These are phyloP conservation scores for Rhizopogon roseolus DNA, from an alignment of 768 basidiomycete genomes.

Conservation along the genomic window DNA sequence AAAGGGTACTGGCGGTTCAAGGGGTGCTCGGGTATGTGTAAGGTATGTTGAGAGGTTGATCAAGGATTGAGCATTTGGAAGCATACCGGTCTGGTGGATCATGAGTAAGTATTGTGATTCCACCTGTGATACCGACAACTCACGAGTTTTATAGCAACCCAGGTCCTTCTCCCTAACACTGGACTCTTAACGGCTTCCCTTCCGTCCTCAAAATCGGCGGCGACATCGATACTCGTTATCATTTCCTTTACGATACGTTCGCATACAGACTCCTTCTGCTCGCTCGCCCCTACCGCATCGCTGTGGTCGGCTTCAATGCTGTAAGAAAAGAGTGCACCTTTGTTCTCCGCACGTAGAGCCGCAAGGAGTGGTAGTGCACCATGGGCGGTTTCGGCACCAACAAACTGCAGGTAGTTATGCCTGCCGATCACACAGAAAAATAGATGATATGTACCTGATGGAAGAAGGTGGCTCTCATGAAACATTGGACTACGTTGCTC, in stretches of 20 bases:
- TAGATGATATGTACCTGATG: constrained; percentile 50
- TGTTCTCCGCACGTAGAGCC: constrained; percentile 58
- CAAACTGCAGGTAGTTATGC: constrained; percentile 52
- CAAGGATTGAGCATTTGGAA: constrained; percentile 59
- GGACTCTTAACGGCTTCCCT: constrained; percentile 14
- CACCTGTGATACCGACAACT: constrained; percentile 15
- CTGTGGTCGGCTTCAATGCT: constrained; percentile 78
- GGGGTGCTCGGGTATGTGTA: constrained; percentile 34
- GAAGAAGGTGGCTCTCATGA: constrained; percentile 83
- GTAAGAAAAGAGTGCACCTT: constrained; percentile 77
- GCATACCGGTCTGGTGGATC: constrained; percentile 53
- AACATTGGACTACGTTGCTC: constrained; percentile 55
- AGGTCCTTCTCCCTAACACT: constrained; percentile 50
- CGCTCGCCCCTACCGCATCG: constrained; percentile 36
- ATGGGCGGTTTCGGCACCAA: constrained; percentile 79
- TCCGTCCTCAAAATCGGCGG: constrained; percentile 74
- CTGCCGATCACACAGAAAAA: background rate
- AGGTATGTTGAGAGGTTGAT: constrained; percentile 60
- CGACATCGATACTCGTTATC: constrained; percentile 68
- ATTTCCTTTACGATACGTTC: constrained; percentile 73
- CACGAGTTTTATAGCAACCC: constrained; percentile 85
- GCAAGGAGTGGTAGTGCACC: constrained; percentile 63
- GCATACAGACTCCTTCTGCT: constrained; percentile 33
- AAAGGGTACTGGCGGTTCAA: constrained; percentile 42
- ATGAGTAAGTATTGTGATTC: background rate